phyloP scores from a whole-genome alignment of 805 yeast species.

The Sugiyamaella smithiae region DNA sequence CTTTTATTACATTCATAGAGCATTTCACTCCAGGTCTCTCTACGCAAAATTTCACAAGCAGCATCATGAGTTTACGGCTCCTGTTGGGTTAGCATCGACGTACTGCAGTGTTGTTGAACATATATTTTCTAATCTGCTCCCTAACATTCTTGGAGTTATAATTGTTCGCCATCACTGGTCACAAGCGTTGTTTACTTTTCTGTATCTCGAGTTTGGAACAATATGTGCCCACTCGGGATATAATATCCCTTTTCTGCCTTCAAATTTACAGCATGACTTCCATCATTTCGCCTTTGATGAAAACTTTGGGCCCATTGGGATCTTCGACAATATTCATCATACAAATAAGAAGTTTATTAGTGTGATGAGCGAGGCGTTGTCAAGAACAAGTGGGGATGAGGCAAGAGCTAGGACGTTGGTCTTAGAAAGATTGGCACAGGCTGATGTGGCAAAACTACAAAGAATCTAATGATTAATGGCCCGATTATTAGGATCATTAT shows the following conservation, averaged over 20 bases:
- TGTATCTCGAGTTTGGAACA: slow-evolving; percentile 12
- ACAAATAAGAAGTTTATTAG: slow-evolving; percentile 13
- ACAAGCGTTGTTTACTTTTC: slow-evolving; percentile 7
- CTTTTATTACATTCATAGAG: slow-evolving; percentile 15
- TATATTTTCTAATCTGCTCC: slow-evolving; percentile 23
- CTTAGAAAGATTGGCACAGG: not conserved
- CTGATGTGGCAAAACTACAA: no score
- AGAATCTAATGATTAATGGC: no score
- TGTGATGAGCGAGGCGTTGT: not conserved
- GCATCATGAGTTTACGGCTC: slow-evolving; percentile 19
- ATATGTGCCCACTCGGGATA: slow-evolving; percentile 15
- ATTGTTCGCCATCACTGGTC: slow-evolving; percentile 9
- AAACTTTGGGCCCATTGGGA: slow-evolving; percentile 15
- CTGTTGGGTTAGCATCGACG: slow-evolving; percentile 17
- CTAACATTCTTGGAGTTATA: slow-evolving; percentile 9
- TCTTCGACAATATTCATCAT: slow-evolving; percentile 14
- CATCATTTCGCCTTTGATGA: slow-evolving; percentile 17
- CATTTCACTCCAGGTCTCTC: slow-evolving; percentile 9
- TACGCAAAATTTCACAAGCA: slow-evolving; percentile 14
- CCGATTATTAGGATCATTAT: no score
- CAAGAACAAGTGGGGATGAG: not conserved
- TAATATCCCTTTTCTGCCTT: slow-evolving; percentile 11
- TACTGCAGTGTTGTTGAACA: slow-evolving; percentile 17
- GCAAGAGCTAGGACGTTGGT: not conserved
- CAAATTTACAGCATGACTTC: slow-evolving; percentile 13